Evolutionary conservation across 345 rosid species (phyloP), one percentile per base, ranked within the genome.

Genomic region (Angophora floribunda): DNA sequence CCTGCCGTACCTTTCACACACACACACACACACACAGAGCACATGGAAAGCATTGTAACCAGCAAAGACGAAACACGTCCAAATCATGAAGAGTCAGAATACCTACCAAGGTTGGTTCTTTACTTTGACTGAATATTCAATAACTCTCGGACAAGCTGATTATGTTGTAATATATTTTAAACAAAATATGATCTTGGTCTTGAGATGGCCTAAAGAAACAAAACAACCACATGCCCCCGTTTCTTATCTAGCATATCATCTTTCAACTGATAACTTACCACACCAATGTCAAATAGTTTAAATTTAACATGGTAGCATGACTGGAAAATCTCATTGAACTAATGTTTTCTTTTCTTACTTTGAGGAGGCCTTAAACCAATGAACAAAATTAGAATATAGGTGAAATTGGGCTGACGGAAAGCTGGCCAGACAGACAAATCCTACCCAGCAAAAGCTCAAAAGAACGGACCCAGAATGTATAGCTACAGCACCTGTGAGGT

Each of bases 401-500:
- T 19, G 49, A 75, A 36, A 75, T 75, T 75, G 82, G 49, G 19
- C 82, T 0, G 28, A 41, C 24, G 4, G 82, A 36, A 75, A 41
- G 82, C 47, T 10, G 82, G 49, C 19, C 49, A 41, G 84, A 75
- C 26, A 75, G 84, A 75, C 26, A 75, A 75, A 36, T 22, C 49
- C 9, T 75, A 75, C 26, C 49, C 49, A 75, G 84, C 84, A 75
- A 75, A 70, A 75, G 49, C 84, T 41, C 84, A 19, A 75, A 36
- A 75, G 49, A 59, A 59, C 65, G 26, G 7, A 59, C 30, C 65
- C 6, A 6, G n/a, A 24, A 11, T 19, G 49, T 19, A 75, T 44
- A 75, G 84, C 49, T 75, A 22, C 36, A 45, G 88, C 21, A 94
- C 97, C 95, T 91, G 89, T 59, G 84, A 87, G 95, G 95, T 91